Percentiles rank a stretch among this genome's conserved stretches.
These are phyloP conservation scores for Haplosporangium sp. DNA, from an alignment of 371 early-diverging fungal genomes.

Conservation along the genomic window DNA sequence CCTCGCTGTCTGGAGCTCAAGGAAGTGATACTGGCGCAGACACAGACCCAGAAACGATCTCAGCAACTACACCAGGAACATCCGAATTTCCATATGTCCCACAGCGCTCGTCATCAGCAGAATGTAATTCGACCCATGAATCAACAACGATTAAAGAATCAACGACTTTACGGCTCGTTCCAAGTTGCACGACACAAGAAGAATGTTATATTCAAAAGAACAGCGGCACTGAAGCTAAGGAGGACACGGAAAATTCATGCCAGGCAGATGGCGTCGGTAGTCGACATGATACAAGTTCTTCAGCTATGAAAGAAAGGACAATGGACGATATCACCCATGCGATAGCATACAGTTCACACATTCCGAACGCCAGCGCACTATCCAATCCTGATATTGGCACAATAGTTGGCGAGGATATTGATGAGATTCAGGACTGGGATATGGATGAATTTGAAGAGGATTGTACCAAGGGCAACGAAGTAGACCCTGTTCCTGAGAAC, in stretches of 20 bases:
- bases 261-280: slow-evolving; percentile 16
- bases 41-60: too few species aligned
- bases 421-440: slow-evolving; percentile 43
- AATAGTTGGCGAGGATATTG: too few species aligned
- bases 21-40: not conserved
- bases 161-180: slow-evolving; percentile 16
- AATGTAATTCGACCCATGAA: not conserved
- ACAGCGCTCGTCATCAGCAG: not conserved
- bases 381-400: slow-evolving; percentile 4
- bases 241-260: slow-evolving; percentile 5
- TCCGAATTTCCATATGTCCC: too few species aligned
- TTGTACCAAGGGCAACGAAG: not conserved
- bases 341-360: not conserved
- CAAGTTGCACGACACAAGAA: slow-evolving; percentile 12
- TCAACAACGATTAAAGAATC: not conserved
- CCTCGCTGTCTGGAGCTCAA: not conserved
- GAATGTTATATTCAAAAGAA: slow-evolving; percentile 21
- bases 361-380: not conserved
- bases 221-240: not conserved
- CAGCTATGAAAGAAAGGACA: slow-evolving; percentile 18
- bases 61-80: too few species aligned
- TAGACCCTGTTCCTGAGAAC: slow-evolving; percentile 26
- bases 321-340: too few species aligned
- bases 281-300: slow-evolving; percentile 12
- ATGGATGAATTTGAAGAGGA: slow-evolving; percentile 27